Evolutionary conservation across 768 basidiomycete species (phyloP), one percentile per base, ranked within the genome.

Genomic region (Hypholoma sublateritium): DNA sequence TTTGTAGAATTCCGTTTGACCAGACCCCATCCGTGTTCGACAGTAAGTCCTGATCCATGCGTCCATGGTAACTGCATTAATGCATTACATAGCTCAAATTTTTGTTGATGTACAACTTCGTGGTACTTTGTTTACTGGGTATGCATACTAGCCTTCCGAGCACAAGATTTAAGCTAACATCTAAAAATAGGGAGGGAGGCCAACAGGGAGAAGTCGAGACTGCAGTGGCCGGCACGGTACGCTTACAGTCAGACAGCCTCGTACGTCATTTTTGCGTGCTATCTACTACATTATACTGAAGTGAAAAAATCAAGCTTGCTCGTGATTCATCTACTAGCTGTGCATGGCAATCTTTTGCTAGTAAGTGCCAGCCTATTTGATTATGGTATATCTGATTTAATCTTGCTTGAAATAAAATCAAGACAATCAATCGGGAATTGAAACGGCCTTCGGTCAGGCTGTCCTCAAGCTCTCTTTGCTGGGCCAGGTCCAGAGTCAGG

Each of bases 71-170:
- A n/a, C n/a, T n/a, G n/a, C 28, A 2, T 32, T 7, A 32, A 45
- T 13, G 45, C 28, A 1, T 7, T 8, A 22, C 24, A 24, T 17
- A 57, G 55, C 73, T 12, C 78, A 80, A 62, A 67, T 80, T 59
- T 80, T 73, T 65, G 64, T 81, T 44, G 79, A 81, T 57, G 72
- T 74, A 3, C 73, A 73, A 57, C 73, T 82, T 42, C 71, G 73
- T 14, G 77, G 80, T 6, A 77, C 73, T 8, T 25, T 62, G 9
- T 75, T 76, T 67, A 75, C 75, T 55, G 77, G 74, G 75, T 70
- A 64, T 60, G 74, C n/a, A 45, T 21, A 1, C 24, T 32, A 1
- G 8, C n/a, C 11, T 1, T 16, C n/a, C 5, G 2, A 25, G 12
- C 22, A 5, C 5, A 6, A 11, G 11, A 2, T 32, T 17, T 47